Evolutionary conservation across 768 basidiomycete genomes (phyloP), one percentile per base, ranked within the genome.

Genomic region (Mycena rosella): DNA sequence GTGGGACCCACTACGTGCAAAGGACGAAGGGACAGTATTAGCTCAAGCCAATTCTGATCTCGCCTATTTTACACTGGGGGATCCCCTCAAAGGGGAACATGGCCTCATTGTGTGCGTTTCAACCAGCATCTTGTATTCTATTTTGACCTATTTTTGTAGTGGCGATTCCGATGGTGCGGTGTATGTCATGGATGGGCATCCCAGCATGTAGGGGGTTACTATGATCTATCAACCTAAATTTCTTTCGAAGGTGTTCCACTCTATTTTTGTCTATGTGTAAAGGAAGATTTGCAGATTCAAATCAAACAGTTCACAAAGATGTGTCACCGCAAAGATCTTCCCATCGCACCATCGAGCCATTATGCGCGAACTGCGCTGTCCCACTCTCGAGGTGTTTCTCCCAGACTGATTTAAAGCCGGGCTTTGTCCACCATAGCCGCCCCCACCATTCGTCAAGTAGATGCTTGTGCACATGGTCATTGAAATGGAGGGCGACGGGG

Each of bases 41-140:
- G 89, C 85, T 6, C 82, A 87, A 69, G 82, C 84, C 7, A 79
- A 84, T 68, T 86, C 85, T 15, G 90, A 92, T 70, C 80, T 92
- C 27, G 87, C 81, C 0, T 77, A 83, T 64, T 91, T 92, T 74
- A 82, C 85, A 2, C 65, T 91, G 17, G 91, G 91, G 6, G 86
- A 91, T 71, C 75, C 78, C 10, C 84, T 77, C 60, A 76, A 78
- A 30, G 84, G 83, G 4, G 88, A 92, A 70, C 78, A 86, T 63
- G 80, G 85, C 8, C 79, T 93, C 2, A 78, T 93, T 60, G 84
- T 91, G 91, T 93, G 76, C 70, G 84, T 83, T 1, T n/a, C 30
- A 60, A 69, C 27, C 14, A 22, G 52, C 10, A 6, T 44, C 32
- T 44, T 22, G 20, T n/a, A 22, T 34, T 45, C 27, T 30, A 15